phyloP scores from a whole-genome alignment of 805 yeast species.

The Torulaspora maleeae region DNA sequence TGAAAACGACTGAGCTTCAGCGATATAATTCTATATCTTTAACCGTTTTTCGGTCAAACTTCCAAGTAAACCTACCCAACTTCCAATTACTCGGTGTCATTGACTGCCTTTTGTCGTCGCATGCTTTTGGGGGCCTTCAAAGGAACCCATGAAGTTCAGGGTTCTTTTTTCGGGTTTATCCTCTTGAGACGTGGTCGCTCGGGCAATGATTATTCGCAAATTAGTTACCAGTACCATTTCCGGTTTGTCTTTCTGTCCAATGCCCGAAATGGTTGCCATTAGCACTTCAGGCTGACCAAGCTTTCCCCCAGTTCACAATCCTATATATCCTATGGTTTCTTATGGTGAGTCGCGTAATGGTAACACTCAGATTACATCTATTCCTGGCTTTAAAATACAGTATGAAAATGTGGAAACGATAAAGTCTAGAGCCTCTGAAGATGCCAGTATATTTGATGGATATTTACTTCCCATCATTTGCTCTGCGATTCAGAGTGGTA shows the following conservation, averaged over 20 bases:
- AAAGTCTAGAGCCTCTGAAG: no score
- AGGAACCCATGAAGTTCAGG: conserved; percentile 59
- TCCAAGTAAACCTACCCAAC: no score
- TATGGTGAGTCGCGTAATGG: conserved; percentile 58
- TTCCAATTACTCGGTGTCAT: no score
- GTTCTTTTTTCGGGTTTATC: conserved; percentile 47
- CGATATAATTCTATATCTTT: no score
- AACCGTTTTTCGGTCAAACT: no score
- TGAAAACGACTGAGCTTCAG: not conserved
- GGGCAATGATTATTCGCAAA: conserved; percentile 58
- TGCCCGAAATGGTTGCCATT: conserved; percentile 47
- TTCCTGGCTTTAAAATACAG: no score
- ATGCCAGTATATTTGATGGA: no score
- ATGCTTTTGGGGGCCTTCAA: no score
- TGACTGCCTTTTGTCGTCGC: no score
- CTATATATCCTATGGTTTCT: conserved; percentile 61
- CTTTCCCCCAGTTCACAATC: conserved; percentile 50
- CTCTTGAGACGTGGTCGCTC: conserved; percentile 52
- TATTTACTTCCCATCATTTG: no score
- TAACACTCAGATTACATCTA: conserved; percentile 44
- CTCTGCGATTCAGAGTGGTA: no score
- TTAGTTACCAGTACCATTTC: conserved; percentile 52
- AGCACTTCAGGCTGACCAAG: conserved; percentile 52
- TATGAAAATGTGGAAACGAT: no score
- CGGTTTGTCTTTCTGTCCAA: conserved; percentile 43